Evolutionary conservation across 2,329 filamentous ascomycete genomes (phyloP), one percentile per base, ranked within the genome.

Genomic region (Apiospora hydei): DNA sequence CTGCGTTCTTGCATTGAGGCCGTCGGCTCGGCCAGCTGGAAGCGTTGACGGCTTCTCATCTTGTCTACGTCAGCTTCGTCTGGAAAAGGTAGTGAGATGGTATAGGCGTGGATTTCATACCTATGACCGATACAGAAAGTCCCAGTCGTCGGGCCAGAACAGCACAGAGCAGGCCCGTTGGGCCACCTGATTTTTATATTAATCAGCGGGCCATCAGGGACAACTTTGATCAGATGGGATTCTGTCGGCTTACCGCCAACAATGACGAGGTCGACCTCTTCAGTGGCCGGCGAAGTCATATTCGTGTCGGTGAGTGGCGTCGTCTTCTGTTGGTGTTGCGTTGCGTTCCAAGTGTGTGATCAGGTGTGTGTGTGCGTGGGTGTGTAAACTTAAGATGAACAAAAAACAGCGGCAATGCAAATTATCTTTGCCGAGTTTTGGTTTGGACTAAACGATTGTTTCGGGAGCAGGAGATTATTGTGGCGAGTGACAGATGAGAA

Each of bases 1-100:
- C 53, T 87, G 85, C 0, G 85, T 86, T 18, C 85, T 81, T 4
- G 85, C 85, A 49, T 86, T 87, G 70, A 87, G 77, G 0, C 85
- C 85, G 75, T 87, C 85, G 46, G 85, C 85, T 34, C 85, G 80
- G 1, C 85, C 85, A 5, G 85, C 74, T 4, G 83, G 78, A 2
- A 87, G 76, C 0, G 82, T 80, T 0, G 77, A 78, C 0, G 80
- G 73, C 73, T 85, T 85, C 57, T 77, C 81, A 49, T 85, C 85
- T 86, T 18, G n/a, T 18, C 51, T 30, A 18, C 4, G 38, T n/a
- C 26, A 41, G 24, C 11, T 18, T 44, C 30, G 26, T 30, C 26
- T 30, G 26, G 26, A 30, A 2, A 30, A 30, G 26, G 26, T 3
- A 30, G 1, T 3, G 38, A 21, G 10, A 6, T 30, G 7, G 26